phyloP scores from a whole-genome alignment of 345 rosid genomes.

The Clarkia xantiana region DNA sequence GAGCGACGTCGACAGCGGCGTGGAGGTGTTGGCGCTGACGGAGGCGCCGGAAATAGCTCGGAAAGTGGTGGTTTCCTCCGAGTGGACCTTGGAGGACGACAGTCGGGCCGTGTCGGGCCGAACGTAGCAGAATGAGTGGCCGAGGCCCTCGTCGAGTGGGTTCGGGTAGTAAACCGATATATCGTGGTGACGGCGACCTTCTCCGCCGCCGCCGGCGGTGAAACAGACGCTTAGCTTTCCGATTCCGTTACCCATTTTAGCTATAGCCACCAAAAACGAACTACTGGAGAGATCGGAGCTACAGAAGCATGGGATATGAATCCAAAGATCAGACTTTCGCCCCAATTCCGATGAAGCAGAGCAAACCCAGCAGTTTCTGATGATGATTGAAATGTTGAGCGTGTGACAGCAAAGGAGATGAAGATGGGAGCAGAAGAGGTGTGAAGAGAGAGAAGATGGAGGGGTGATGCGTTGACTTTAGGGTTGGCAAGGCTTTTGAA shows the following conservation, averaged over 20 bases:
- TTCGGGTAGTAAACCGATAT: constrained; percentile 25
- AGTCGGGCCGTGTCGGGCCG: constrained; percentile 54
- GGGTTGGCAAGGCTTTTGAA: constrained; percentile 17
- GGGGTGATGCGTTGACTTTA: constrained; percentile 55
- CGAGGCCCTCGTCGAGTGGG: constrained; percentile 74
- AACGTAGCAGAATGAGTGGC: constrained; percentile 90
- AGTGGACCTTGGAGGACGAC: constrained; percentile 73
- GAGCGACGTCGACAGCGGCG: constrained; percentile 76
- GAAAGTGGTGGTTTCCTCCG: constrained; percentile 69
- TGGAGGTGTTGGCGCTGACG: constrained; percentile 86
- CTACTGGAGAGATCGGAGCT: constrained; percentile 3
- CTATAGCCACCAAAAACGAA: background rate
- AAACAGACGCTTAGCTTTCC: constrained; percentile 62
- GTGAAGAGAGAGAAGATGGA: constrained; percentile 10
- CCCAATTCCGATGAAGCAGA: background rate
- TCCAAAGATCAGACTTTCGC: background rate
- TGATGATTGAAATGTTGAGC: constrained; percentile 11
- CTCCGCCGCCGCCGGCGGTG: constrained; percentile 32
- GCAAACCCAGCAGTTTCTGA: background rate
- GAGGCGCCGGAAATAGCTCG: constrained; percentile 93
- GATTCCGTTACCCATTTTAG: constrained; percentile 67
- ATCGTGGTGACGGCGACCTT: constrained; percentile 30
- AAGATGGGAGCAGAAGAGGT: constrained; percentile 2
- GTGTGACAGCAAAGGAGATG: constrained; percentile 7
- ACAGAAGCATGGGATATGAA: background rate